These are phyloP conservation scores for Monosporascus sp. DNA, from an alignment of 2,329 filamentous ascomycete species.

Conservation along the genomic window DNA sequence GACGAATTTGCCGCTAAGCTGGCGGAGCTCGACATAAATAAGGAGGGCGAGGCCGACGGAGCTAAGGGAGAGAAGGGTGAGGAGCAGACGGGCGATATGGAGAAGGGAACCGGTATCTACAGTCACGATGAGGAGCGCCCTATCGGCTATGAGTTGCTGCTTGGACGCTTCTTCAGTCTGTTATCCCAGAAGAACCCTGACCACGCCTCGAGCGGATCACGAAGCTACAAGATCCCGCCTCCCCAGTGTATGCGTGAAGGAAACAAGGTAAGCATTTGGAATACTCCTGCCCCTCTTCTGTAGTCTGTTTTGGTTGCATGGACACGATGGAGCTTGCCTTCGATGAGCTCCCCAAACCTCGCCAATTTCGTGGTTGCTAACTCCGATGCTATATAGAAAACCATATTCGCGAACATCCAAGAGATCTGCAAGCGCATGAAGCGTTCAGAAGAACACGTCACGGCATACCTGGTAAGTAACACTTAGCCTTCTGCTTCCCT, in stretches of 20 bases:
- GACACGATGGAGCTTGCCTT: no score
- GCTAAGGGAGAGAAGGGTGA: slow-evolving; percentile 45
- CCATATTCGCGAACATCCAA: slow-evolving; percentile 97
- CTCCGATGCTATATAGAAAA: slow-evolving; percentile 57
- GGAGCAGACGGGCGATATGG: slow-evolving; percentile 69
- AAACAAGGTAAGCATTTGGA: slow-evolving; percentile 58
- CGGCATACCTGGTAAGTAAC: slow-evolving; percentile 64
- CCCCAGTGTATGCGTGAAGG: slow-evolving; percentile 99
- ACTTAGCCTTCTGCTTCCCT: background rate
- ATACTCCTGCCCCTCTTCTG: no score
- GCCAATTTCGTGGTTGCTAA: no score
- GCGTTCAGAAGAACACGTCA: slow-evolving; percentile 95
- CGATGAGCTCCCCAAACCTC: no score
- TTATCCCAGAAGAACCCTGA: slow-evolving; percentile 96
- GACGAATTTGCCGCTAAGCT: slow-evolving; percentile 55
- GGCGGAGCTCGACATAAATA: slow-evolving; percentile 57
- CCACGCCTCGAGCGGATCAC: slow-evolving; percentile 79
- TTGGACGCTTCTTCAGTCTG: slow-evolving; percentile 90
- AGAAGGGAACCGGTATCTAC: slow-evolving; percentile 88
- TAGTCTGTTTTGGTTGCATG: no score
- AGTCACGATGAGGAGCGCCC: slow-evolving; percentile 70
- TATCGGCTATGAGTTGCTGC: slow-evolving; percentile 80
- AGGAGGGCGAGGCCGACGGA: slow-evolving; percentile 52
- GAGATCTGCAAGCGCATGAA: slow-evolving; percentile 99
- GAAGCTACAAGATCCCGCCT: slow-evolving; percentile 98